Percentiles rank a stretch among this genome's conserved stretches.
Conservation (phyloP, 2,329 filamentous ascomycete species). For the Colletotrichum lupini region DNA sequence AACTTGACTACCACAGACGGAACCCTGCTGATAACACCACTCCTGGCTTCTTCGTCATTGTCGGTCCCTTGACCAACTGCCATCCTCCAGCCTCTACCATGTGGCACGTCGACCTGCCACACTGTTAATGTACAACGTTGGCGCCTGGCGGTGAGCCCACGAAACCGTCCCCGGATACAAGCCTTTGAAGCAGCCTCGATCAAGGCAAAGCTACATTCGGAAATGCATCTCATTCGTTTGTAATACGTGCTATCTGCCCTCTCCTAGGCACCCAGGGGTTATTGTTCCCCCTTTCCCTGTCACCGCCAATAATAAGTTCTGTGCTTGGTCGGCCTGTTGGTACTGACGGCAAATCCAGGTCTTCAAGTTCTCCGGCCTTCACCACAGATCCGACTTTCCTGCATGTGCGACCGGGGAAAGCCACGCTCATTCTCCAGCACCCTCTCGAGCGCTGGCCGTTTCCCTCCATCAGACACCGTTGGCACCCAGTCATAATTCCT, state of each 20-base stretch:
- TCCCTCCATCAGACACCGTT: not conserved
- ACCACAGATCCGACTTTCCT: not conserved
- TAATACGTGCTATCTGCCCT: not conserved
- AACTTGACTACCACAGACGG: not conserved
- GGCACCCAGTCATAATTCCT: not conserved
- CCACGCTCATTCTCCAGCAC: not conserved
- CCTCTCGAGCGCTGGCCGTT: not conserved
- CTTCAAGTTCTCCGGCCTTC: not conserved
- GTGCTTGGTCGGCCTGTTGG: conserved; percentile 4
- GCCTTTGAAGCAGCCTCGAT: conserved; percentile 6
- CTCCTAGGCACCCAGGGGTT: not conserved
- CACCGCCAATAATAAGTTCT: not conserved
- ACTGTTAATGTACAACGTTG: not conserved
- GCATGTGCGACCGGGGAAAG: not conserved
- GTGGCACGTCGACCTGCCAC: not conserved
- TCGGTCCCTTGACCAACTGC: not conserved
- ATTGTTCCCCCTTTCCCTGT: not conserved
- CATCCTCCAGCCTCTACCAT: not conserved
- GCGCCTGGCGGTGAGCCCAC: conserved; percentile 11
- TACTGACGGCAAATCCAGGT: conserved; percentile 5
- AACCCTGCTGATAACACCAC: conserved; percentile 14
- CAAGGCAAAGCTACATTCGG: not conserved
- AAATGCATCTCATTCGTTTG: conserved; percentile 1
- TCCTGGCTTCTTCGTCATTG: not conserved
- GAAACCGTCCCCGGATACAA: not conserved